phyloP scores from a whole-genome alignment of 1,284 basidiomycete species.

The Sanguinoderma infundibulare region DNA sequence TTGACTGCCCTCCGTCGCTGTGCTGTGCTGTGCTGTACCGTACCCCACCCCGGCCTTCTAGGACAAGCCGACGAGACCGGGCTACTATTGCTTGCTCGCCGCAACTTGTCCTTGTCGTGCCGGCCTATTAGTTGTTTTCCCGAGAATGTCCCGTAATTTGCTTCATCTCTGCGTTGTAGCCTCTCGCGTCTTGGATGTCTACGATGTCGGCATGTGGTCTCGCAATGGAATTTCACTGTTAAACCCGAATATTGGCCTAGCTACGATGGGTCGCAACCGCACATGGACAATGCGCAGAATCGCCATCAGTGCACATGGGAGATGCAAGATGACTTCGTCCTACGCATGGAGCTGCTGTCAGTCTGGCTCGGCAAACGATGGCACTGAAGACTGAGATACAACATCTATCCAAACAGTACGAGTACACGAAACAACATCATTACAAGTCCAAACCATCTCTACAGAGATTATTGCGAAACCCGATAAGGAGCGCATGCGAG shows the following conservation, averaged over 20 bases:
- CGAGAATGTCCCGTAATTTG: no score
- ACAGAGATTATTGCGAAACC: neutral
- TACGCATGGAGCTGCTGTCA: neutral
- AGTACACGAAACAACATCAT: neutral
- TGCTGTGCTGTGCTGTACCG: slow-evolving; percentile 9
- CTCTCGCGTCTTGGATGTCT: neutral
- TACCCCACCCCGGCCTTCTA: slow-evolving; percentile 17
- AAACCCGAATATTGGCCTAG: no score
- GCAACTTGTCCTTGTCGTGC: slow-evolving; percentile 15
- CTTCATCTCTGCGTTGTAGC: neutral
- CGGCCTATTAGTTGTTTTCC: slow-evolving; percentile 1
- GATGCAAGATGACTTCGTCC: no score
- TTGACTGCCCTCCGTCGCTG: neutral
- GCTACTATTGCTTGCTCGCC: neutral
- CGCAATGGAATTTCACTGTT: no score
- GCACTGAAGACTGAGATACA: neutral
- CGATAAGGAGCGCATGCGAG: neutral
- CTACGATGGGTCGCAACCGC: no score
- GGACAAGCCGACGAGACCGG: slow-evolving; percentile 9
- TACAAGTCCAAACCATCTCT: neutral
- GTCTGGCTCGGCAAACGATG: neutral
- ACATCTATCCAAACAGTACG: neutral
- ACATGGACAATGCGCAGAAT: no score
- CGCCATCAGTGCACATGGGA: no score
- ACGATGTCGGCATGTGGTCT: no score